Evolutionary conservation across 2,329 filamentous ascomycete genomes (phyloP).

Genomic region (Pochonia chlamydosporia): DNA sequence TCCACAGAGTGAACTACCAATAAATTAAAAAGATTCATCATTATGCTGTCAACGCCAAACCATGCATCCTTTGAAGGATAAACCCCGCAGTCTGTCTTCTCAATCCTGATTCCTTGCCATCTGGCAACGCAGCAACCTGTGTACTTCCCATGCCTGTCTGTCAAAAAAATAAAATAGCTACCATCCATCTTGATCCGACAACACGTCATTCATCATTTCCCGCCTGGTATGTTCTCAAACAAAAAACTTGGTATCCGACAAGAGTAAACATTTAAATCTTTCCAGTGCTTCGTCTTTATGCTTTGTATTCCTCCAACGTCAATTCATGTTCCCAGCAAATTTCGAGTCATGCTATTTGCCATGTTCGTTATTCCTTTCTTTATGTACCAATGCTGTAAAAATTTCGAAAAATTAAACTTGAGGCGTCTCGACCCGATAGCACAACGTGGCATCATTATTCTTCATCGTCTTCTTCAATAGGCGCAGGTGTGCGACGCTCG

Average conservation of each 20-base stretch:
- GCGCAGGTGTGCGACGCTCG: slow-evolving; percentile 65
- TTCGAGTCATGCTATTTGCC: not conserved
- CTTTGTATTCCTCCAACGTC: not conserved
- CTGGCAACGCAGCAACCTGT: not conserved
- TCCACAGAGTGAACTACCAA: too few species aligned
- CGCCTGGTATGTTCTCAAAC: not conserved
- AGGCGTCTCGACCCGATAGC: too few species aligned
- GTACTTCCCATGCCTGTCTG: not conserved
- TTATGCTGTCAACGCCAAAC: slow-evolving; percentile 7
- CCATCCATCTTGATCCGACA: not conserved
- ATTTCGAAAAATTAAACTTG: not conserved
- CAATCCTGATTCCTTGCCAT: not conserved
- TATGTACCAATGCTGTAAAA: not conserved
- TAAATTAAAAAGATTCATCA: not conserved
- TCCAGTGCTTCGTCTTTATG: not conserved
- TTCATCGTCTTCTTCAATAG: slow-evolving; percentile 66
- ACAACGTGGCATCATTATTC: slow-evolving; percentile 39
- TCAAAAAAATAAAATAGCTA: not conserved
- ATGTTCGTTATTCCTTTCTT: not conserved
- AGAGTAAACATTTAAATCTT: not conserved
- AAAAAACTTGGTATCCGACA: slow-evolving; percentile 1
- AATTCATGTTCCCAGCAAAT: not conserved
- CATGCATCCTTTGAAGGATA: not conserved
- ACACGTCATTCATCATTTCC: not conserved
- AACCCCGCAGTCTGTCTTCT: not conserved